Conservation (phyloP, 2,329 filamentous ascomycete genomes). For the Fusarium sp. region DNA sequence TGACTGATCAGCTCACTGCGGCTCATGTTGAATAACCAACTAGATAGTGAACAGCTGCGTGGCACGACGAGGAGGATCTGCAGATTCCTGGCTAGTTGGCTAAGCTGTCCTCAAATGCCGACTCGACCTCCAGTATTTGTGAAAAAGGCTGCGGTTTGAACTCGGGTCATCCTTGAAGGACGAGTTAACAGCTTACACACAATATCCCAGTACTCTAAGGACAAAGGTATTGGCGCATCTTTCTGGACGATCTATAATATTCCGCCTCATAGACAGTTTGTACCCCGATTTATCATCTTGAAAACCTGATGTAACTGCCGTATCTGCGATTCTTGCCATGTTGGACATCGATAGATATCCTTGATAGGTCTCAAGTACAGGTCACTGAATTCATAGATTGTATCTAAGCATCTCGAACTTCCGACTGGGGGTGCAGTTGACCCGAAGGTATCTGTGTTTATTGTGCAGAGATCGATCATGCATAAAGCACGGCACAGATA, state of each 20-base stretch:
- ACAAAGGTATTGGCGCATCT: neutral
- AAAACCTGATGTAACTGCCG: neutral
- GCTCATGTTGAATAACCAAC: constrained; percentile 8
- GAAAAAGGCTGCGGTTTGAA: neutral
- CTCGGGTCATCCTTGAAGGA: constrained; percentile 2
- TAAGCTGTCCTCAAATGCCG: neutral
- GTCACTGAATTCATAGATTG: neutral
- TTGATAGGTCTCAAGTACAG: neutral
- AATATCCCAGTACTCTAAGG: neutral
- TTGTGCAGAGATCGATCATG: neutral
- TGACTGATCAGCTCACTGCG: constrained; percentile 2
- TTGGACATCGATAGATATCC: neutral
- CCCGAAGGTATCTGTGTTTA: neutral
- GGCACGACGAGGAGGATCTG: neutral
- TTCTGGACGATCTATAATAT: neutral
- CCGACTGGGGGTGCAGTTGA: neutral
- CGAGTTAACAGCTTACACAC: neutral
- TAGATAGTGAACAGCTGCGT: constrained; percentile 13
- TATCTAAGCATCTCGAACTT: neutral
- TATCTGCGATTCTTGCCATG: neutral
- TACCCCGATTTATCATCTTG: no score
- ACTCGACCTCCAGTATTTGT: neutral
- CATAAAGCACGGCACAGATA: neutral
- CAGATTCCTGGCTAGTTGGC: neutral
- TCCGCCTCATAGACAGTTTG: neutral